These are phyloP conservation scores for Neoboletus magnificus DNA, from an alignment of 768 basidiomycete species.

Conservation along the genomic window DNA sequence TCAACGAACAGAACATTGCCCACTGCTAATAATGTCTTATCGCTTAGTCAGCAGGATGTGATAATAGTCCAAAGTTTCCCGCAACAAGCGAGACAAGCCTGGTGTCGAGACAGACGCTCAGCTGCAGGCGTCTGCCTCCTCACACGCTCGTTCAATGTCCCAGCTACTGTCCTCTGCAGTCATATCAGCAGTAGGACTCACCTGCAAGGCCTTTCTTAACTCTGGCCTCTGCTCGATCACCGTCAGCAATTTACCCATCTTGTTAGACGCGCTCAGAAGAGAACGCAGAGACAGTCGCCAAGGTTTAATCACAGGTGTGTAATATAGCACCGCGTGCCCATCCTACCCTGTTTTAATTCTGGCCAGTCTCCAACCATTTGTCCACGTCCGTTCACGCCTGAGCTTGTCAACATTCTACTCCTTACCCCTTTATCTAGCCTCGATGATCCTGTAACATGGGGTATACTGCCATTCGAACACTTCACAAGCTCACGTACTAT, in stretches of 20 bases:
- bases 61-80: not conserved
- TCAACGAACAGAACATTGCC: not conserved
- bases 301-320: slow-evolving; percentile 72
- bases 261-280: slow-evolving; percentile 59
- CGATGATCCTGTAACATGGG: slow-evolving; percentile 88
- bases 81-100: not conserved
- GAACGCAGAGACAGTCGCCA: slow-evolving; percentile 46
- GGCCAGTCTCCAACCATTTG: slow-evolving; percentile 85
- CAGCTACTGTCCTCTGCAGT: slow-evolving; percentile 55
- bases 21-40: not conserved
- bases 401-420: slow-evolving; percentile 1
- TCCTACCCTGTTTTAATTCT: slow-evolving; percentile 6
- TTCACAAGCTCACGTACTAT: slow-evolving; percentile 58
- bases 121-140: not conserved
- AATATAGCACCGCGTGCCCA: not conserved
- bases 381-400: slow-evolving; percentile 64
- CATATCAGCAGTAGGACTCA: slow-evolving; percentile 64
- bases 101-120: not conserved
- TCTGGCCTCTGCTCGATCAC: slow-evolving; percentile 63
- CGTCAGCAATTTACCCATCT: slow-evolving; percentile 64
- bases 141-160: slow-evolving; percentile 30
- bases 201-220: slow-evolving; percentile 75
- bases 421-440: slow-evolving; percentile 43
- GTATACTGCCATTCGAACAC: slow-evolving; percentile 63
- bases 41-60: slow-evolving; percentile 27